These are phyloP conservation scores for Penicillium sp. DNA, from an alignment of 2,329 filamentous ascomycete genomes.

Conservation along the genomic window DNA sequence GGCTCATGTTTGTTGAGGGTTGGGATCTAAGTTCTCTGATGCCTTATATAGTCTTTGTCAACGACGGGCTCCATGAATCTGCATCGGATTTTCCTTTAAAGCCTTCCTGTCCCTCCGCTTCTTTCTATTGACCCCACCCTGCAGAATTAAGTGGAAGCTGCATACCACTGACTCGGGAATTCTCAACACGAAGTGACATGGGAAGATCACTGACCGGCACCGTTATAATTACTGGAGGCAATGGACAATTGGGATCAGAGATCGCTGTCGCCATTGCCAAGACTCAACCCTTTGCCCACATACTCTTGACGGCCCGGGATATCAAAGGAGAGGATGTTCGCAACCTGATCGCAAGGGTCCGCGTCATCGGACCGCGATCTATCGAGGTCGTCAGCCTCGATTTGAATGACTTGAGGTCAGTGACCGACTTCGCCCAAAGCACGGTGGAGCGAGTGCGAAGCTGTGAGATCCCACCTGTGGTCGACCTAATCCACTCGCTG, in stretches of 20 bases:
- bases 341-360: slow-evolving; percentile 26
- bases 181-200: slow-evolving; percentile 19
- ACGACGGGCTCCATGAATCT: neutral
- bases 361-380: slow-evolving; percentile 32
- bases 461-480: slow-evolving; percentile 35
- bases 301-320: slow-evolving; percentile 31
- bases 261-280: slow-evolving; percentile 35
- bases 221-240: slow-evolving; percentile 36
- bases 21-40: slow-evolving; percentile 10
- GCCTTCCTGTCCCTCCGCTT: neutral
- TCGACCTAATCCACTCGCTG: slow-evolving; percentile 32
- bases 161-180: neutral
- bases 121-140: neutral
- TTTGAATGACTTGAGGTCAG: slow-evolving; percentile 30
- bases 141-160: neutral
- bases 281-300: slow-evolving; percentile 33
- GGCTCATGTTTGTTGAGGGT: slow-evolving; percentile 5
- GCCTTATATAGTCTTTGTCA: slow-evolving; percentile 12
- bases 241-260: slow-evolving; percentile 34
- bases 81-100: neutral
- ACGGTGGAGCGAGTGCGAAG: slow-evolving; percentile 32
- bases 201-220: slow-evolving; percentile 33
- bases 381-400: slow-evolving; percentile 31
- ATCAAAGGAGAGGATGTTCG: slow-evolving; percentile 28
- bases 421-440: slow-evolving; percentile 27